Evolutionary conservation across 140 eudicot genomes (phyloP).

Genomic region (Anethum foeniculum): DNA sequence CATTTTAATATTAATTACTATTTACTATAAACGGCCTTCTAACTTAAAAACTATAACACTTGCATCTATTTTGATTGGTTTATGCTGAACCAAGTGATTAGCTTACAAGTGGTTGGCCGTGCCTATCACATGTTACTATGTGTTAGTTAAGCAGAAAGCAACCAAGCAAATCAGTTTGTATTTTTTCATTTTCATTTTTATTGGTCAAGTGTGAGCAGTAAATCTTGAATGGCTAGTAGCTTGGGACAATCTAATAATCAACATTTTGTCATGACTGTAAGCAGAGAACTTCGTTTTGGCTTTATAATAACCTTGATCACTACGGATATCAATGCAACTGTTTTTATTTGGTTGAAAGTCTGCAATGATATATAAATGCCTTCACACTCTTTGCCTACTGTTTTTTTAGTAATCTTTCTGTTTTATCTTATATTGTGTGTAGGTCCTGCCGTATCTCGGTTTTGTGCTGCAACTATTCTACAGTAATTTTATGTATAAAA

Average conservation of each 20-base stretch:
- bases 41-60: background rate
- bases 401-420: background rate
- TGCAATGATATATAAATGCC: background rate
- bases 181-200: background rate
- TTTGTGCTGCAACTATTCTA: background rate
- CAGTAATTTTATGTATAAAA: background rate
- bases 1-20: background rate
- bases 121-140: background rate
- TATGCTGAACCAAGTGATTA: background rate
- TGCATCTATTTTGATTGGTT: background rate
- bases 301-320: background rate
- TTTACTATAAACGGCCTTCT: background rate
- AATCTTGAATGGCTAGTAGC: background rate
- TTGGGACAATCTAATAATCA: background rate
- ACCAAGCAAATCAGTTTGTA: background rate
- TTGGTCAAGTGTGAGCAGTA: background rate
- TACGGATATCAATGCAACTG: background rate
- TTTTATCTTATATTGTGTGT: background rate
- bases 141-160: background rate
- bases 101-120: background rate
- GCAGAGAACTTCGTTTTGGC: background rate
- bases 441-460: background rate
- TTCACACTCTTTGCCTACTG: background rate
- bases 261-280: background rate
- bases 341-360: background rate